Evolutionary conservation across 2,329 filamentous ascomycete genomes (phyloP).

Genomic region (Colletotrichum sp.): DNA sequence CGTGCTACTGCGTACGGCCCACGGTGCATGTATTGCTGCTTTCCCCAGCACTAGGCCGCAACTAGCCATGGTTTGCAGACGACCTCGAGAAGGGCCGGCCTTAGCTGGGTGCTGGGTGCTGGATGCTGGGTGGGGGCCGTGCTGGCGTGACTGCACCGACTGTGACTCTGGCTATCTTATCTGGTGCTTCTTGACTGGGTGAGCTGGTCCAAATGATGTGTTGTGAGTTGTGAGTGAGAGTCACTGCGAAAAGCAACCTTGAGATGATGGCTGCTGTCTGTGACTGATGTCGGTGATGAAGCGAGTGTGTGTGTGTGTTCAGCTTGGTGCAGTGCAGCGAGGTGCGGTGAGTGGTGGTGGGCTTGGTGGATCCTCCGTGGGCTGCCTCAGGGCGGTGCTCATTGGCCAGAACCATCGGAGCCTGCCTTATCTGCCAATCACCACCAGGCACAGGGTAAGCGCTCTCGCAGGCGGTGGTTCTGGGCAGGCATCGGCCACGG

Average conservation of each 20-base stretch:
- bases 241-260: background rate
- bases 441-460: background rate
- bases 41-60: background rate
- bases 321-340: background rate
- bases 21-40: background rate
- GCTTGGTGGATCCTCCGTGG: background rate
- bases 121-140: background rate
- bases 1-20: background rate
- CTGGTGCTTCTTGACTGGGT: background rate
- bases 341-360: background rate
- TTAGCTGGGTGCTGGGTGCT: constrained; percentile 1
- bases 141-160: background rate
- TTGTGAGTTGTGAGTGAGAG: background rate
- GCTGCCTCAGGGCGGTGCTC: background rate
- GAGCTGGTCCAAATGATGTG: background rate
- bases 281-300: background rate
- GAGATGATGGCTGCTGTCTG: background rate
- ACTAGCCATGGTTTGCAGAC: background rate
- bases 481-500: background rate
- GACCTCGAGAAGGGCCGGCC: background rate
- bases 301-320: background rate
- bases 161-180: background rate
- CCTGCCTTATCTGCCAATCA: background rate
- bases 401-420: background rate
- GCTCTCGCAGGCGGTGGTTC: background rate